Evolutionary conservation across 768 basidiomycete species (phyloP).

Genomic region (Candolleomyces efflorescens): DNA sequence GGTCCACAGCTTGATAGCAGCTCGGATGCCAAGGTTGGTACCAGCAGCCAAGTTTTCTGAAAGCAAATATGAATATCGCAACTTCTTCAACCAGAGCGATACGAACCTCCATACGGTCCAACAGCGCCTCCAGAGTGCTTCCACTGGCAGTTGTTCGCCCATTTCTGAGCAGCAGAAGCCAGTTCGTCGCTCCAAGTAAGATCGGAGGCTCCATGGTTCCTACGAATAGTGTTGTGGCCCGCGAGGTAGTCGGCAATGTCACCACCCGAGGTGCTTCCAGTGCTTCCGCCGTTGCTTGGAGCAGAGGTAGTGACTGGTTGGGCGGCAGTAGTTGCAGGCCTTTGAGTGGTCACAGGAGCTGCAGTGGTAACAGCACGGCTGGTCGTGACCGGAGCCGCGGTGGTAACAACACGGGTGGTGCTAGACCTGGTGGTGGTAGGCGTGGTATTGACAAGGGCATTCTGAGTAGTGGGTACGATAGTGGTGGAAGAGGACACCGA

Average conservation of each 20-base stretch:
- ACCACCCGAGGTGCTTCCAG: slow-evolving; percentile 15
- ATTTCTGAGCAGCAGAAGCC: slow-evolving; percentile 60
- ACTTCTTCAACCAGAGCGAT: not conserved
- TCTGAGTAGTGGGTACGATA: slow-evolving; percentile 7
- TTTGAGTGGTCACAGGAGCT: not conserved
- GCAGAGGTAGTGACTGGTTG: slow-evolving; percentile 15
- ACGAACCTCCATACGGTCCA: slow-evolving; percentile 59
- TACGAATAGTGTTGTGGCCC: slow-evolving; percentile 60
- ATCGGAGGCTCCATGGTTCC: slow-evolving; percentile 56
- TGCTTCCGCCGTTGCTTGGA: slow-evolving; percentile 4
- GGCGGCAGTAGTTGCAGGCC: slow-evolving; percentile 10
- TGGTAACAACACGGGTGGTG: too few relatives aligned
- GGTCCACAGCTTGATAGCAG: slow-evolving; percentile 58
- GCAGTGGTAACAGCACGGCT: too few relatives aligned
- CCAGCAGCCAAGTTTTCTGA: slow-evolving; percentile 75
- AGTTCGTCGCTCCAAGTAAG: slow-evolving; percentile 62
- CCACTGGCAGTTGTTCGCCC: slow-evolving; percentile 67
- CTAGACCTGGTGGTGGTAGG: slow-evolving; percentile 9
- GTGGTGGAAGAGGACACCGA: slow-evolving; percentile 12
- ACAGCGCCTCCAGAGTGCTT: slow-evolving; percentile 65
- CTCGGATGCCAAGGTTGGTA: slow-evolving; percentile 45
- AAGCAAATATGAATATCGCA: not conserved
- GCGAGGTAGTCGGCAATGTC: slow-evolving; percentile 53
- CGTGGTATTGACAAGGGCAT: slow-evolving; percentile 5
- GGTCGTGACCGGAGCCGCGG: too few relatives aligned